Base-by-base conservation (phyloP, 129 eudicot species). In the Centaurea solstitialis region DNA sequence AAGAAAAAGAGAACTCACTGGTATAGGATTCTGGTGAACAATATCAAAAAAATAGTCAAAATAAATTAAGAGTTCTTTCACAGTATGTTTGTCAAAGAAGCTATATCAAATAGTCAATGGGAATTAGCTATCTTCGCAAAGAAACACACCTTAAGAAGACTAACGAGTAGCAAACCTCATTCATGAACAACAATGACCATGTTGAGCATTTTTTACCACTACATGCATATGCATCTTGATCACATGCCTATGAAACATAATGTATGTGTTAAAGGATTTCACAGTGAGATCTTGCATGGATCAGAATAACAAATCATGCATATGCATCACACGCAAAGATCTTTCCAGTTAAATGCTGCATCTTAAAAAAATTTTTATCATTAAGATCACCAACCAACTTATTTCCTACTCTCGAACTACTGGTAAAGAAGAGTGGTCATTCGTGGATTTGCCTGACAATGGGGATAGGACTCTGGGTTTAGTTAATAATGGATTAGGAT, bases 151-250 rank as follows among this genome's bases (percentile, higher is more conserved):
- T 35, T 35, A 35, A 2, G 39, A 35, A 9, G 43, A n/a, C n/a
- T n/a, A n/a, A n/a, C n/a, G n/a, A n/a, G n/a, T n/a, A n/a, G n/a
- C n/a, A n/a, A n/a, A n/a, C n/a, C n/a, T n/a, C n/a, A n/a, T n/a
- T n/a, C n/a, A n/a, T n/a, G n/a, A 35, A 35, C 5, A 93, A 84
- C 57, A 93, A 76, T 11, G 98, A 93, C 64, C 91, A 94, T 69
- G 97, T 97, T 23, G 98, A 93, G 83, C 98, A 93, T 80, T 93
- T 91, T 68, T 93, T 94, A 18, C 97, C 98, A 72, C 98, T 91
- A 80, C 98, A 93, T 21, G 94, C 97, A 78, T 93, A 89, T 20
- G 98, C 98, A 85, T 93, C 98, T 89, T 93, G 98, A 85, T 93
- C 97, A 82, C 98, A 93, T 13, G 91, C 98, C 98, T 97, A 93